Base-by-base conservation (phyloP, 768 basidiomycete genomes). In the Naganishia friedmannii region DNA sequence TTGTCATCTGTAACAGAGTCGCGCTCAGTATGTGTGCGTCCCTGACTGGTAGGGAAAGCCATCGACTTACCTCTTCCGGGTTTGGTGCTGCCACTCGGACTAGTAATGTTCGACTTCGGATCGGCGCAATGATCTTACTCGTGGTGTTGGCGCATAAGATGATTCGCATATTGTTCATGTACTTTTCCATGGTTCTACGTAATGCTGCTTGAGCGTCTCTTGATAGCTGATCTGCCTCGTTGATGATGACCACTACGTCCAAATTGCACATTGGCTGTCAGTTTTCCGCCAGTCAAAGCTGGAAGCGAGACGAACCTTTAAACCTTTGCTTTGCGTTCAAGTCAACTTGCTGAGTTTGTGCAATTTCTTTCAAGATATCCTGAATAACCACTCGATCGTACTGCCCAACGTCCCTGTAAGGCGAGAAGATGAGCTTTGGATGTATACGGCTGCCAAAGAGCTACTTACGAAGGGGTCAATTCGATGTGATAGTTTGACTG, bases 401-500 rank as follows among this genome's bases (percentile, higher is more conserved):
- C 76, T 89, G 95, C 15, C 95, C 95, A 0, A 93, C 93, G 83
- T 99, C 95, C 74, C 95, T 98, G 79, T 12, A 69, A 19, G 23
- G 0, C 26, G 29, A 23, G 13, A 53, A 29, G 37, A 19, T 34
- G 3, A 28, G 29, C 37, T 63, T 21, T 15, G 1, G 5, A 8
- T 65, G 29, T 29, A 28, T 8, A 53, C 4, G 29, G 26, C 23
- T 32, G 17, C 5, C 21, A 17, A 17, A 39, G 48, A 65, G 29
- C 31, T 32, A 75, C 85, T 53, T 70, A 93, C 94, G 92, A 95
- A 3, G 95, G 95, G 0, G 95, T 99, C 67, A 99, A 89, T 82
- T 99, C 95, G 51, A 98, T 89, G 82, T 99, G 95, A 79, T 88
- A 99, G 80, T 98, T 99, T 81, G 91, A 93, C 82, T 96, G 93